Evolutionary conservation across 805 yeast genomes (phyloP).

Genomic region (Yamadazyma olivae): DNA sequence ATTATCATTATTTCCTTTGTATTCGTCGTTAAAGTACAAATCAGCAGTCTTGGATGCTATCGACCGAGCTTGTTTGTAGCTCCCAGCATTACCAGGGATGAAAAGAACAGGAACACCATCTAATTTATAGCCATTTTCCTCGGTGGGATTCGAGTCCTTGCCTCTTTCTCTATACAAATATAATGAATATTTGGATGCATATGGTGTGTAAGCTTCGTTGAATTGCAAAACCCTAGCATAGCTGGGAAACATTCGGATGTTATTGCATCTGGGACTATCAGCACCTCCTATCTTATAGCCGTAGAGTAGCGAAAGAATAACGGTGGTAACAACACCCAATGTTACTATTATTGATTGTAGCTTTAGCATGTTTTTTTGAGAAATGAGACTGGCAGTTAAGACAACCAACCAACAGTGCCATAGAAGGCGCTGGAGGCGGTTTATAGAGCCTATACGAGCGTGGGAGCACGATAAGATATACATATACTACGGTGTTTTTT

Average conservation of each 20-base stretch:
- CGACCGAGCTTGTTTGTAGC: constrained; percentile 84
- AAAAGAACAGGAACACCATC: constrained; percentile 87
- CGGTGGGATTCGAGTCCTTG: constrained; percentile 52
- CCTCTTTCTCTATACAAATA: constrained; percentile 85
- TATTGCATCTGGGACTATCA: constrained; percentile 50
- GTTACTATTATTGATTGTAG: neutral
- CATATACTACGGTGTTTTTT: too few species aligned
- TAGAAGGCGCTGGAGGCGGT: neutral
- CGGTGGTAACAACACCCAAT: constrained; percentile 6
- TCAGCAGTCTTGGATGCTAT: constrained; percentile 81
- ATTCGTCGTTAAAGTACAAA: constrained; percentile 38
- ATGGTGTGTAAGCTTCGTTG: constrained; percentile 63
- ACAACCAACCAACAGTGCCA: too few species aligned
- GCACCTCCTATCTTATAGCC: constrained; percentile 21
- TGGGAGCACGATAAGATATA: too few species aligned
- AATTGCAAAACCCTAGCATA: constrained; percentile 74
- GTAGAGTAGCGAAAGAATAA: constrained; percentile 11
- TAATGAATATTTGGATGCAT: constrained; percentile 80
- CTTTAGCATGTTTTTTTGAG: constrained; percentile 1
- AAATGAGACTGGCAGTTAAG: too few species aligned
- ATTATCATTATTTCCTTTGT: constrained; percentile 24
- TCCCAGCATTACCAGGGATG: constrained; percentile 98
- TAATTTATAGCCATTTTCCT: constrained; percentile 27
- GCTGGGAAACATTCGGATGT: constrained; percentile 80
- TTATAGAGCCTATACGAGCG: too few species aligned